Base-by-base conservation (phyloP, 352 stramenopile species). In the Blastocystis sp. region DNA sequence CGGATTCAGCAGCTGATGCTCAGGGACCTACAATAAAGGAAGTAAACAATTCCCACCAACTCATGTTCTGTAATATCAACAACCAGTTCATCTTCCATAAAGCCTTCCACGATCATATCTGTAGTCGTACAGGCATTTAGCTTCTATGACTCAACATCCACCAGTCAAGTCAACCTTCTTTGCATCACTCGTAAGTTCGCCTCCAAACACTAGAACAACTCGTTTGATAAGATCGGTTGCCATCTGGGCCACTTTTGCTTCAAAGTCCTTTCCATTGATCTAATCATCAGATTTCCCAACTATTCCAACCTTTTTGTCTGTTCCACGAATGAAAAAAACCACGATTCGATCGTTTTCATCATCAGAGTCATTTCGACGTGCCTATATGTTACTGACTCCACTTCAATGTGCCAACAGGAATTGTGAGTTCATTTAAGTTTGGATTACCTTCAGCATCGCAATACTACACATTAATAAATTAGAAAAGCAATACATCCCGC, bases 51-150 rank as follows among this genome's bases (percentile, higher is more conserved):
- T 19, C 59, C 89, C 2, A 98, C 96, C 54, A 99, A 93, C 90
- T 96, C 98, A 93, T 99, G 97, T 90, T 99, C 95, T 51, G 97
- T 99, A 91, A 99, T 99, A 92, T 99, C 97, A 48, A 99, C 96
- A 79, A 99, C 94, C 60, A 99, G 92, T 91, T 99, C 97, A 24
- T 95, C 95, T 92, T 99, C 97, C 90, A 98, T 98, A 87, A 99
- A 99, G 92, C 98, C 95, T 91, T 99, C 96, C 89, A 96, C 87
- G 40, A 88, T 88, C 37, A 90, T 87, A 87, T 90, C 69, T 22
- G 51, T 15, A 13, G 44, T 75, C 59, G 66, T 73, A 59, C 22
- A 66, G 4, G 66, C 37, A 19, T 42, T 44, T 4, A 73, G 40
- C 57, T 75, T 76, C 81, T 92, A 87, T 13, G 96, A 95, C 90